Evolutionary conservation across 2,329 filamentous ascomycete genomes (phyloP).

Genomic region (Aspergillus pseudonomiae): DNA sequence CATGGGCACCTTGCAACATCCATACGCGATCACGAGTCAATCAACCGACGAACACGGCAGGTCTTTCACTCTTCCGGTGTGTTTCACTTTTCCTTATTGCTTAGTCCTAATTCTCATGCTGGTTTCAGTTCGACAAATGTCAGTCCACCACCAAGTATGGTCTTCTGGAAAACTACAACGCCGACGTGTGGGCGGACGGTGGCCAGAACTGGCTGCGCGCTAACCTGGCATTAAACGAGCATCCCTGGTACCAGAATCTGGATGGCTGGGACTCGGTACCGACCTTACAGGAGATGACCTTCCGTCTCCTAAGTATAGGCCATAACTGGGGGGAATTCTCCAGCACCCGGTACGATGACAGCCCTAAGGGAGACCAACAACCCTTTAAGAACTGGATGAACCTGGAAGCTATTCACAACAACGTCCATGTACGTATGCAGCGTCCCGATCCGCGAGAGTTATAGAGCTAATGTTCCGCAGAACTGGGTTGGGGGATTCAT

Average conservation of each 20-base stretch:
- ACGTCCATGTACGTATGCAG: background rate
- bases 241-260: background rate
- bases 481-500: background rate
- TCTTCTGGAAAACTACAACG: background rate
- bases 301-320: fast-evolving
- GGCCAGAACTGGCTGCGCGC: background rate
- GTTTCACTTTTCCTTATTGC: background rate
- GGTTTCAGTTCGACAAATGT: background rate
- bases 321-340: background rate
- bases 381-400: background rate
- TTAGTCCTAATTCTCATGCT: background rate
- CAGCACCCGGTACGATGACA: background rate
- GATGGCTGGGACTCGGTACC: background rate
- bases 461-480: background rate
- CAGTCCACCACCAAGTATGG: background rate
- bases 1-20: background rate
- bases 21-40: background rate
- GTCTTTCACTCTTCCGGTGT: too few species aligned
- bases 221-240: background rate
- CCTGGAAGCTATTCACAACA: background rate
- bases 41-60: background rate
- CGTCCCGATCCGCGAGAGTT: too few species aligned
- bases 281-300: background rate
- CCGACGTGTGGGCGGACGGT: background rate
- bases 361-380: fast-evolving